These are phyloP conservation scores for Debaryomyces nepalensis DNA, from an alignment of 1,139 yeast species.

Conservation along the genomic window DNA sequence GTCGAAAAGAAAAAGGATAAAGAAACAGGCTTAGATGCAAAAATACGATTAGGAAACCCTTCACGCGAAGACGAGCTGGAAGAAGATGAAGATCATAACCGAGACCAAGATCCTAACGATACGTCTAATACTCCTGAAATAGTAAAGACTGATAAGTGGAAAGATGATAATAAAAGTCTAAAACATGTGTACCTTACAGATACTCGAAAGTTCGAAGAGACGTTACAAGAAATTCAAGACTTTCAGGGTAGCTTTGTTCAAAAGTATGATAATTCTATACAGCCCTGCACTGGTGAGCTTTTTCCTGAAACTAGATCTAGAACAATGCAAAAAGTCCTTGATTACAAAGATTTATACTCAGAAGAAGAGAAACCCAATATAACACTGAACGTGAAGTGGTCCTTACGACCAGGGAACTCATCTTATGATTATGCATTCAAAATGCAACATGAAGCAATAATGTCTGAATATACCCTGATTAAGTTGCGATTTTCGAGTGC, in stretches of 20 bases:
- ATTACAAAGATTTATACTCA: slow-evolving; percentile 31
- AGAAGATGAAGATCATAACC: slow-evolving; percentile 6
- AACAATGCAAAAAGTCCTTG: slow-evolving; percentile 43
- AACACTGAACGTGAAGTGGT: not conserved
- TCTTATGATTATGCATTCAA: slow-evolving; percentile 29
- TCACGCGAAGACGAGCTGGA: slow-evolving; percentile 19
- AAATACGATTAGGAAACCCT: slow-evolving; percentile 8
- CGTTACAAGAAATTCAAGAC: slow-evolving; percentile 37
- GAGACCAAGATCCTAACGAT: slow-evolving; percentile 1
- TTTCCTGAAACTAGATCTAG: slow-evolving; percentile 25
- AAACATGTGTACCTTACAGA: not conserved
- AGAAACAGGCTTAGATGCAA: slow-evolving; percentile 7
- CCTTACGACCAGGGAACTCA: not conserved
- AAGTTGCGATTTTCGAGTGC: slow-evolving; percentile 39
- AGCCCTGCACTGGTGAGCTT: slow-evolving; percentile 6
- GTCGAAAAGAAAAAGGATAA: slow-evolving; percentile 12
- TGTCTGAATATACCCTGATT: slow-evolving; percentile 44
- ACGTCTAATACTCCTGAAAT: no score
- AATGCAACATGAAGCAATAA: slow-evolving; percentile 44
- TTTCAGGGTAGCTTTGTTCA: slow-evolving; percentile 39
- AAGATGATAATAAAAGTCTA: not conserved
- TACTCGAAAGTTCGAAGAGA: slow-evolving; percentile 22
- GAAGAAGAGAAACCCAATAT: not conserved
- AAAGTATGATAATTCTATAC: slow-evolving; percentile 20
- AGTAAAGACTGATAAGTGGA: not conserved